phyloP scores from a whole-genome alignment of 208 protist genomes.

The Acanthamoeba castellanii region DNA sequence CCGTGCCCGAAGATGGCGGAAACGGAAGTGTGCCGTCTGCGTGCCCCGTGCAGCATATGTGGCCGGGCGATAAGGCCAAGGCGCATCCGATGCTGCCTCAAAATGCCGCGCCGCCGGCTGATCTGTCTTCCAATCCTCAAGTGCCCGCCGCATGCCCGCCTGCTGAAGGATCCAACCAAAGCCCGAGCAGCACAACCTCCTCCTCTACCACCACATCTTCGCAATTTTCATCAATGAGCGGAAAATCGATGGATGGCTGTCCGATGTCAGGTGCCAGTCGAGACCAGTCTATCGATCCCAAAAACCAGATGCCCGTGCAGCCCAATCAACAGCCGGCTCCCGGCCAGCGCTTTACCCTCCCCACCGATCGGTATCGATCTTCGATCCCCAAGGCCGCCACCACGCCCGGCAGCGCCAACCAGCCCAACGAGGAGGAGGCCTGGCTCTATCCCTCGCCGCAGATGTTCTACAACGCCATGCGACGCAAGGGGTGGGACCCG shows the following conservation, averaged over 20 bases:
- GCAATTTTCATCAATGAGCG: neutral
- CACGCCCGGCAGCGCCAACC: neutral
- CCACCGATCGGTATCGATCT: constrained; percentile 79
- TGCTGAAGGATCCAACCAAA: neutral
- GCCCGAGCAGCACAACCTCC: neutral
- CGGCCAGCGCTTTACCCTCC: constrained; percentile 79
- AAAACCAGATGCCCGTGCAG: constrained; percentile 84
- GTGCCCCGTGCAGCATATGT: constrained; percentile 2
- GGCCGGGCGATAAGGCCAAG: neutral
- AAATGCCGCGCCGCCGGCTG: neutral
- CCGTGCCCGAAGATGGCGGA: neutral
- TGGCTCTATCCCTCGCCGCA: constrained; percentile 88
- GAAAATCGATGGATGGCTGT: neutral
- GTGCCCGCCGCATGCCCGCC: neutral
- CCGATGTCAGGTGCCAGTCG: neutral
- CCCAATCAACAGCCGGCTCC: constrained; percentile 82
- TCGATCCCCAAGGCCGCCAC: constrained; percentile 79
- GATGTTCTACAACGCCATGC: constrained; percentile 89
- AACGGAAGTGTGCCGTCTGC: neutral
- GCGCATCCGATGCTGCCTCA: neutral
- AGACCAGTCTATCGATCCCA: constrained; percentile 78
- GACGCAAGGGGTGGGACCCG: constrained; percentile 83
- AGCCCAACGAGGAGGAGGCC: constrained; percentile 72
- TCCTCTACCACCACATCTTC: constrained; percentile 33
- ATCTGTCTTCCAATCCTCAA: neutral